Evolutionary conservation across 495 filamentous ascomycete genomes (phyloP).

Genomic region (Hyphodiscus hymeniophilus): DNA sequence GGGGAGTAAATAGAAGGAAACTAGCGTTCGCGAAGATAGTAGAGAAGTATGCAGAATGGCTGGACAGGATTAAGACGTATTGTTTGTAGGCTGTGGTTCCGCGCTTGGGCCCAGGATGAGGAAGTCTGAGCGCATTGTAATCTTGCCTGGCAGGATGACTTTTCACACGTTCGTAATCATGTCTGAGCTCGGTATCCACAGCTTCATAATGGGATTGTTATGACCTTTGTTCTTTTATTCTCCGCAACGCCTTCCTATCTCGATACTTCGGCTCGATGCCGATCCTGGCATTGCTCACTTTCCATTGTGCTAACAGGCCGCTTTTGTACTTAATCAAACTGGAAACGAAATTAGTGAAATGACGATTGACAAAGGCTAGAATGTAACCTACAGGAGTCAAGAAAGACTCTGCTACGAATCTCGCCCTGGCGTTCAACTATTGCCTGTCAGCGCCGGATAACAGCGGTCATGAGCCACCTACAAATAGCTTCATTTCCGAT

Average conservation of each 20-base stretch:
- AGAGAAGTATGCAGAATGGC: too few relatives aligned
- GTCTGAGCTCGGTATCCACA: too few relatives aligned
- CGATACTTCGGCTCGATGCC: neutral
- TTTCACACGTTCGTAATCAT: too few relatives aligned
- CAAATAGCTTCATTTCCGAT: conserved; percentile 99
- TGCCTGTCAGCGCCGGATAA: conserved; percentile 21
- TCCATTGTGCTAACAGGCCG: neutral
- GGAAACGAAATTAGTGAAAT: neutral
- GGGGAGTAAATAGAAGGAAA: neutral
- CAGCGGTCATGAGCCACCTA: conserved; percentile 37
- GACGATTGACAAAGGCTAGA: neutral
- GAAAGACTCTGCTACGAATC: conserved; percentile 98
- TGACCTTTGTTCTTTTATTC: conserved; percentile 4
- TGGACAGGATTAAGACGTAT: too few relatives aligned
- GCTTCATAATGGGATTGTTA: neutral
- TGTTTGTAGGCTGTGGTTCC: too few relatives aligned
- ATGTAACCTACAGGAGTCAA: conserved; percentile 73
- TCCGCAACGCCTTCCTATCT: conserved; percentile 7
- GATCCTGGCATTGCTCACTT: neutral
- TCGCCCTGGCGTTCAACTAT: conserved; percentile 93
- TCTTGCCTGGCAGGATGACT: too few relatives aligned
- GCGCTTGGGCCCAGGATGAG: too few relatives aligned
- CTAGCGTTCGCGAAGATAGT: neutral
- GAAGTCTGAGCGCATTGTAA: too few relatives aligned
- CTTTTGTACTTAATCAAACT: conserved; percentile 14